phyloP scores from a whole-genome alignment of 257 asterid genomes.

The Coffea eugenioides region DNA sequence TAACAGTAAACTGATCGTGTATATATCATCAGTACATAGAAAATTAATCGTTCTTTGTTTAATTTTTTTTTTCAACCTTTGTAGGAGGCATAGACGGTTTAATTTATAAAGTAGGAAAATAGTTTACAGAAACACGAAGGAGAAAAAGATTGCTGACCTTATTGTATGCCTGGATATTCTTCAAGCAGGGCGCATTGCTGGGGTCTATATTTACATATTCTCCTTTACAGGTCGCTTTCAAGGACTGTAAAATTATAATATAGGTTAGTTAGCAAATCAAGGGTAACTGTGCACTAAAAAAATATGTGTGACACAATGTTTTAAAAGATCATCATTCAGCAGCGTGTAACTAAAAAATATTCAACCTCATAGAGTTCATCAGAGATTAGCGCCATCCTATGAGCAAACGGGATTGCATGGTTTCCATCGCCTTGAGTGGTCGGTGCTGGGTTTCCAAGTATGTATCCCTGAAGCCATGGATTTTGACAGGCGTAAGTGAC shows the following conservation, averaged over 20 bases:
- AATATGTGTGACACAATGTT: no score
- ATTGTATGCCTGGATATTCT: constrained; percentile 17
- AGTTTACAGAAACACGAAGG: neutral
- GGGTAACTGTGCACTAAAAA: no score
- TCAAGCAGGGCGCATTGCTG: constrained; percentile 16
- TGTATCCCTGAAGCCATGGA: constrained; percentile 24
- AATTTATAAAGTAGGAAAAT: no score
- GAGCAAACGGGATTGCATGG: constrained; percentile 20
- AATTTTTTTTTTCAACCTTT: neutral
- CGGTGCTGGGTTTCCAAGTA: constrained; percentile 19
- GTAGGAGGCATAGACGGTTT: no score
- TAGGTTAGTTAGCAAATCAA: no score
- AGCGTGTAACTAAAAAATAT: neutral
- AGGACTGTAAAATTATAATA: constrained; percentile 11
- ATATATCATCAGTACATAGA: no score
- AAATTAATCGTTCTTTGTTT: neutral
- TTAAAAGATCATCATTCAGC: no score
- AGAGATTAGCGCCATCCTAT: constrained; percentile 32
- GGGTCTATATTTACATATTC: constrained; percentile 22
- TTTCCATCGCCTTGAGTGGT: neutral
- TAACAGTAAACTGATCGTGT: neutral
- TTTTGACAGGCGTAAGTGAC: neutral
- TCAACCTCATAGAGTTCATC: constrained; percentile 34
- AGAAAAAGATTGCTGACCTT: constrained; percentile 10
- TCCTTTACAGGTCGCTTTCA: constrained; percentile 25